A percentile compares a stretch with the other conserved stretches of the same genome.
These are phyloP conservation scores for baker's yeast (Saccharomyces cerevisiae) DNA, from an alignment of 805 yeast genomes.

Conservation along the genomic window DNA sequence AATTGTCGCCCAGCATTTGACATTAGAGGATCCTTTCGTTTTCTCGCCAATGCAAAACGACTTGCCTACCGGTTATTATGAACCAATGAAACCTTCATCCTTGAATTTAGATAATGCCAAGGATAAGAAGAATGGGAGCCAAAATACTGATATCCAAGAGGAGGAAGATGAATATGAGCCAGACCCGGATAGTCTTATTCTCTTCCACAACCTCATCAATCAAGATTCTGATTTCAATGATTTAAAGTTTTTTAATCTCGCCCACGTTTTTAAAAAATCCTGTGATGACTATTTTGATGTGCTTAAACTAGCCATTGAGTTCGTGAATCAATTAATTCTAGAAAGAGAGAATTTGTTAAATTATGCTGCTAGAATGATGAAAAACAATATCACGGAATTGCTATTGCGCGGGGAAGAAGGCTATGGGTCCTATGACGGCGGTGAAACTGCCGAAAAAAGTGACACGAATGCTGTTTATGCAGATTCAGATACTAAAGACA, in stretches of 20 bases:
- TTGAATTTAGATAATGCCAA: not conserved
- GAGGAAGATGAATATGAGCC: not conserved
- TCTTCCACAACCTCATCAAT: constrained; percentile 39
- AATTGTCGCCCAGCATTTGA: constrained; percentile 57
- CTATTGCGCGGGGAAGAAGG: constrained; percentile 42
- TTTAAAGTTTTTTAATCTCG: constrained; percentile 28
- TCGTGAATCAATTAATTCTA: constrained; percentile 53
- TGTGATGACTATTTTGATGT: constrained; percentile 27
- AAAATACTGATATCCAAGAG: not conserved
- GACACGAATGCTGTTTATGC: not conserved
- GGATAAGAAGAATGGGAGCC: not conserved
- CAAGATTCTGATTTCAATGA: constrained; percentile 35
- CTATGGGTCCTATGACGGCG: not conserved
- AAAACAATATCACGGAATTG: constrained; percentile 58
- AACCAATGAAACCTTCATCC: constrained; percentile 13
- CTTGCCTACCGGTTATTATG: constrained; percentile 23
- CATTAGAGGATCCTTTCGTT: constrained; percentile 65
- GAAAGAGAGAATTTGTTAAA: constrained; percentile 64
- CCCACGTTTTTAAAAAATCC: constrained; percentile 22
- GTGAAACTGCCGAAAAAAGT: constrained; percentile 2
- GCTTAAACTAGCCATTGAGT: constrained; percentile 24
- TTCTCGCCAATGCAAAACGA: constrained; percentile 55
- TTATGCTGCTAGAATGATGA: constrained; percentile 72
- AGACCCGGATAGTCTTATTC: constrained; percentile 17
- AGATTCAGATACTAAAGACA: not conserved